Evolutionary conservation across 2,329 filamentous ascomycete genomes (phyloP), one percentile per base, ranked within the genome.

Genomic region (Monilinia fructicola): DNA sequence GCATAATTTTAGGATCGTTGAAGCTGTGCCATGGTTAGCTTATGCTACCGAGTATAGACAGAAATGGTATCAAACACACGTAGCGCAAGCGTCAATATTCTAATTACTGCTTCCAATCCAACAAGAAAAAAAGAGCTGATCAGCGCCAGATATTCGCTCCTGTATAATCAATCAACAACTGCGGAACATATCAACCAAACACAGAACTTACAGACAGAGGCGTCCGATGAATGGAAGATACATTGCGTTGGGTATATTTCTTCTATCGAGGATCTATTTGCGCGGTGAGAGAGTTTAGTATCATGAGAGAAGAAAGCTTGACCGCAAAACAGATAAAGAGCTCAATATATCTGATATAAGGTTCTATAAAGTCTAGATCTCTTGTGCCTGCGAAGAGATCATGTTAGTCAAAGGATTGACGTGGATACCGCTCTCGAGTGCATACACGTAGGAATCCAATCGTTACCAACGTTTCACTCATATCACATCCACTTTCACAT

Each of bases 111-210:
- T 78, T 99, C 95, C 71, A 97, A 83, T 56, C 87, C 84, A 67
- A 98, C 89, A 48, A 99, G 85, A 63, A 92, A 74, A 74, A 98
- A 90, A 10, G 94, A 98, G 65, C 88, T 87, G 56, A 95, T 79
- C 54, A 99, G 86, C 50, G 93, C 92, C 70, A 96, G 79, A 80
- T 98, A 98, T 81, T 99, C 93, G 78, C 85, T 85, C 78, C 90
- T 93, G 68, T 65, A 42, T 28, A 56, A 61, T 44, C 52, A 56
- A 58, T 69, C 54, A 69, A 65, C 65, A 59, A 56, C 23, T 7
- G 35, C 9, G n/a, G 14, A 2, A 38, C 58, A 38, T 23, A 5
- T 28, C 48, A 40, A 31, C 52, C 23, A 3, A 18, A 26, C 21
- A 28, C 40, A 44, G 21, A 50, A 71, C 78, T 70, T 72, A 80